phyloP scores from a whole-genome alignment of 352 stramenopile species.

The Hyaloperonospora arabidopsidis region DNA sequence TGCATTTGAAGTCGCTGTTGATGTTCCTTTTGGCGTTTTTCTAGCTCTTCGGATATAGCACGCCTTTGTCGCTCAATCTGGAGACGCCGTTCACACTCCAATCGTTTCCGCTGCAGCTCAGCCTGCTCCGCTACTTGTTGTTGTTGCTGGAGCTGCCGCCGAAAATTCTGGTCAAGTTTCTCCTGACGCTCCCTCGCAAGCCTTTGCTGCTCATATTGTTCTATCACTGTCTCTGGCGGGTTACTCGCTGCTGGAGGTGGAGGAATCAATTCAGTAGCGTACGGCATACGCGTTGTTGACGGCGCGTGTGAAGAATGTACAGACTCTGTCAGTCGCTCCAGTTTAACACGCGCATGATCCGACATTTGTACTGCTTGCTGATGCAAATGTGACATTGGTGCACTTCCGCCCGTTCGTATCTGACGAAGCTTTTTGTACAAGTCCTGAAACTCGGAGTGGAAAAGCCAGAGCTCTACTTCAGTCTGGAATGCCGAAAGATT shows the following conservation, averaged over 20 bases:
- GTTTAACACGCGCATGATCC: slow-evolving; percentile 21
- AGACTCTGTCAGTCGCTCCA: slow-evolving; percentile 8
- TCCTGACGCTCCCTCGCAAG: slow-evolving; percentile 23
- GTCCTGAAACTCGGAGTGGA: slow-evolving; percentile 53
- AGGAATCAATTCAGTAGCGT: slow-evolving; percentile 1
- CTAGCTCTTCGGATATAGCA: slow-evolving; percentile 19
- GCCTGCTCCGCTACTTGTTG: slow-evolving; percentile 8
- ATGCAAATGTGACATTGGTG: slow-evolving; percentile 2
- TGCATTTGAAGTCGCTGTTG: slow-evolving; percentile 19
- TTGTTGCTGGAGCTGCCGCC: slow-evolving; percentile 12
- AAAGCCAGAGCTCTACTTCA: slow-evolving; percentile 68
- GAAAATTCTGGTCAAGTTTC: slow-evolving; percentile 9
- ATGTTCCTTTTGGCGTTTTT: slow-evolving; percentile 26
- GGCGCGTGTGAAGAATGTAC: slow-evolving; percentile 1
- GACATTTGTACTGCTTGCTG: slow-evolving; percentile 7
- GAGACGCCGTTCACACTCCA: slow-evolving; percentile 8
- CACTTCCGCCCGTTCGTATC: slow-evolving; percentile 7
- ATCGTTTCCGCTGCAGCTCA: slow-evolving; percentile 8
- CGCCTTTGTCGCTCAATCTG: slow-evolving; percentile 22
- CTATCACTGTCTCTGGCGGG: slow-evolving; percentile 21
- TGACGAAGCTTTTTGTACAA: slow-evolving; percentile 47
- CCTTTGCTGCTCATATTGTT: slow-evolving; percentile 27
- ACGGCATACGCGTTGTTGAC: background rate
- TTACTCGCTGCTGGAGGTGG: slow-evolving; percentile 2
- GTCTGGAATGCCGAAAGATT: slow-evolving; percentile 39